Evolutionary conservation across 345 rosid genomes (phyloP).

Genomic region (Limnanthes douglasii): DNA sequence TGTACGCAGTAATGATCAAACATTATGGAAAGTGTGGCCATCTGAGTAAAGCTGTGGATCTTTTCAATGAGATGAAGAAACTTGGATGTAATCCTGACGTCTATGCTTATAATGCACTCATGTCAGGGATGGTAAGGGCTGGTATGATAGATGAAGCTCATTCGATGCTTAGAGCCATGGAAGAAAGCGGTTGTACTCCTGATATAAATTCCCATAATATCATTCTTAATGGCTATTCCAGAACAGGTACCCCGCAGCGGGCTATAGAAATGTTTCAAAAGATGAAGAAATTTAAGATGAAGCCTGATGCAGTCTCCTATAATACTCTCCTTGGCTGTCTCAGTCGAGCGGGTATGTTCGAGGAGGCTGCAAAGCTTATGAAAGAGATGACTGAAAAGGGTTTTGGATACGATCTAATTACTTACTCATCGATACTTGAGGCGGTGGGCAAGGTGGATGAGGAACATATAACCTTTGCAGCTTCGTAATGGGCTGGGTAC

Average conservation of each 20-base stretch:
- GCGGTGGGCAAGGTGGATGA: slow-evolving; percentile 83
- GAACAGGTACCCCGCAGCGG: slow-evolving; percentile 41
- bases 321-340: slow-evolving; percentile 81
- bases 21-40: slow-evolving; percentile 81
- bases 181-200: slow-evolving; percentile 44
- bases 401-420: slow-evolving; percentile 66
- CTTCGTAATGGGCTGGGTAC: too few relatives aligned
- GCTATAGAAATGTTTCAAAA: slow-evolving; percentile 52
- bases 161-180: slow-evolving; percentile 60
- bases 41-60: slow-evolving; percentile 51
- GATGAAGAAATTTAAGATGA: slow-evolving; percentile 38
- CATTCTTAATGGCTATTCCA: slow-evolving; percentile 70
- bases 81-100: slow-evolving; percentile 71
- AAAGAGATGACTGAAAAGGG: slow-evolving; percentile 71
- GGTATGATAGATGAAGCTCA: slow-evolving; percentile 76
- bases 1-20: slow-evolving; percentile 94
- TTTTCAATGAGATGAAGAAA: slow-evolving; percentile 77
- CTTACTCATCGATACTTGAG: slow-evolving; percentile 82
- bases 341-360: slow-evolving; percentile 77
- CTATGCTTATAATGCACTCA: slow-evolving; percentile 73
- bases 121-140: slow-evolving; percentile 88
- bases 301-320: slow-evolving; percentile 72
- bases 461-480: too few relatives aligned
- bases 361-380: slow-evolving; percentile 86
- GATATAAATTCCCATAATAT: slow-evolving; percentile 81